phyloP scores from a whole-genome alignment of 148 eudicot species.

The Beta vulgaris region DNA sequence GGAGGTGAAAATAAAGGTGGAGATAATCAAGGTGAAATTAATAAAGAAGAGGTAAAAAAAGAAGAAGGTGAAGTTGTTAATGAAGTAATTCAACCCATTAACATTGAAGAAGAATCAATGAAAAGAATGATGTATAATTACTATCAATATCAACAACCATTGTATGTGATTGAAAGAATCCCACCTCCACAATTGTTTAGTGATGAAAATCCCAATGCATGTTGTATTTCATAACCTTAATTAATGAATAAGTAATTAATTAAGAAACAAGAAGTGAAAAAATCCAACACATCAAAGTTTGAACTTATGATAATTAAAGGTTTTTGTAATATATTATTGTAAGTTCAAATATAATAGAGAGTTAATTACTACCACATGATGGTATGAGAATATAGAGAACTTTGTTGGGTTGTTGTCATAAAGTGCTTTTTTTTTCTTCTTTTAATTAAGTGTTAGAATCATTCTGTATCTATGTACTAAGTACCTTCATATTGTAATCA shows the following conservation, averaged over 20 bases:
- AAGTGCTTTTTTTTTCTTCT: background rate
- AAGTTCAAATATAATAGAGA: slow-evolving; percentile 18
- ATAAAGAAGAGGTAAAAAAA: slow-evolving; percentile 15
- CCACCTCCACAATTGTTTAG: slow-evolving; percentile 94
- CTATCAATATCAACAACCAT: slow-evolving; percentile 49
- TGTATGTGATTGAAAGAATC: slow-evolving; percentile 69
- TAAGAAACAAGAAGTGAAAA: no score
- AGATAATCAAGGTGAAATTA: slow-evolving; percentile 11
- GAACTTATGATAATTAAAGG: slow-evolving; percentile 24
- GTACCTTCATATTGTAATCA: slow-evolving; percentile 11
- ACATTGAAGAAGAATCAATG: slow-evolving; percentile 46
- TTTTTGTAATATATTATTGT: slow-evolving; percentile 24
- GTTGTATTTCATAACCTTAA: slow-evolving; percentile 50
- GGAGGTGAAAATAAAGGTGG: slow-evolving; percentile 23
- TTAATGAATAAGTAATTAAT: background rate
- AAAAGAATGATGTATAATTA: slow-evolving; percentile 54
- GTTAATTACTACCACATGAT: slow-evolving; percentile 4
- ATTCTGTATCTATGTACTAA: background rate
- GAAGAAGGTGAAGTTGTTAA: slow-evolving; percentile 12
- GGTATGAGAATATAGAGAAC: slow-evolving; percentile 28
- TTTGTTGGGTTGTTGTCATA: slow-evolving; percentile 24
- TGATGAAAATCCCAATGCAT: slow-evolving; percentile 96
- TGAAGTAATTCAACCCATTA: slow-evolving; percentile 9
- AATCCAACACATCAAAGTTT: slow-evolving; percentile 3
- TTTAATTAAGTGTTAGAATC: background rate